Evolutionary conservation across 805 yeast genomes (phyloP).

Genomic region (Candida caryicola): DNA sequence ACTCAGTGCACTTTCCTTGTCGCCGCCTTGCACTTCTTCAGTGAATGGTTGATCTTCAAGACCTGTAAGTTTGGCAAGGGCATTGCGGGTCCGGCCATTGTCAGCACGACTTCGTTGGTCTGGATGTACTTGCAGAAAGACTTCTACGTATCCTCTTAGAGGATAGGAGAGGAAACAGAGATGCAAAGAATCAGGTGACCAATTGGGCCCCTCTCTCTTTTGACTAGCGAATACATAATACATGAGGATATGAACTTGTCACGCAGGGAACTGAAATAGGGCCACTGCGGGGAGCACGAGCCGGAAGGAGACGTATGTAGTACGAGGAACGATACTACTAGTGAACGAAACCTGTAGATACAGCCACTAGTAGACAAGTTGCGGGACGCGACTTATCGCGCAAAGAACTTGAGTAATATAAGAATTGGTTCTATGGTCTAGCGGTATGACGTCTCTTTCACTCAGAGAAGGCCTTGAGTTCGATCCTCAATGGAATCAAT

Average conservation of each 20-base stretch:
- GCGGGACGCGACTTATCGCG: too few species aligned
- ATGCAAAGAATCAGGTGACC: background rate
- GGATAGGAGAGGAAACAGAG: background rate
- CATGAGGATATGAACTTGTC: too few species aligned
- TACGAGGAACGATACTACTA: too few species aligned
- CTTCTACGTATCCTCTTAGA: slow-evolving; percentile 44
- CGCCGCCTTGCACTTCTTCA: slow-evolving; percentile 79
- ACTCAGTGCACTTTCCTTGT: slow-evolving; percentile 77
- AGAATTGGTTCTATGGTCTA: slow-evolving; percentile 14
- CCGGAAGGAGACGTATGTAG: too few species aligned
- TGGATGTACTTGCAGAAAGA: slow-evolving; percentile 82
- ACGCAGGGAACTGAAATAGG: too few species aligned
- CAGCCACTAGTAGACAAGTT: too few species aligned
- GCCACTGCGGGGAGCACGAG: too few species aligned
- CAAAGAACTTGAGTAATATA: too few species aligned
- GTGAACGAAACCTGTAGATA: too few species aligned
- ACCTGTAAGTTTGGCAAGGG: slow-evolving; percentile 88
- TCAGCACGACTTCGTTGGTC: slow-evolving; percentile 62
- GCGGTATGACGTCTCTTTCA: slow-evolving; percentile 18
- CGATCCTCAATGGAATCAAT: slow-evolving; percentile 17
- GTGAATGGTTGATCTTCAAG: slow-evolving; percentile 77
- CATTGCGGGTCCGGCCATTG: slow-evolving; percentile 79
- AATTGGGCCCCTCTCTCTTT: too few species aligned
- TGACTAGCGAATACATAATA: too few species aligned
- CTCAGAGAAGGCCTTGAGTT: slow-evolving; percentile 18